Evolutionary conservation across 140 eudicot genomes (phyloP).

Genomic region (Cichorium intybus): DNA sequence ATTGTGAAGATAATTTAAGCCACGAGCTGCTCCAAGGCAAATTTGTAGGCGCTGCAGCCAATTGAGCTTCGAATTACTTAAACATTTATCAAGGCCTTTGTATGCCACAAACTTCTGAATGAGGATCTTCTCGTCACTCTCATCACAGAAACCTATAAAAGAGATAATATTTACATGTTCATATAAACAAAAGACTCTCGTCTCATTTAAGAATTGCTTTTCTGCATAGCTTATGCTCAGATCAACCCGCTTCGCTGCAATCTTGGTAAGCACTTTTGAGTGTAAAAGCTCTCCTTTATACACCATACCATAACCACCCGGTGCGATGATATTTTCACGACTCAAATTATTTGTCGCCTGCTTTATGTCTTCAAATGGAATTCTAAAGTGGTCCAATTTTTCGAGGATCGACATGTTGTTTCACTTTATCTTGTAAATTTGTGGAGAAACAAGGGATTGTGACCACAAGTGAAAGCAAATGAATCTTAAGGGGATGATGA

Average conservation of each 20-base stretch:
- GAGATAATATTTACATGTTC: constrained; percentile 16
- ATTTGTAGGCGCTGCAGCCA: constrained; percentile 23
- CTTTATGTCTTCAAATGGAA: constrained; percentile 1
- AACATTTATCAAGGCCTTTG: constrained; percentile 12
- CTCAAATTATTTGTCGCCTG: constrained; percentile 13
- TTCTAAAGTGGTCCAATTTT: constrained; percentile 13
- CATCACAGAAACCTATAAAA: constrained; percentile 27
- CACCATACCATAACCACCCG: constrained; percentile 18
- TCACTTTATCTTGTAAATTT: background rate
- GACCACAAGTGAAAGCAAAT: too few relatives aligned
- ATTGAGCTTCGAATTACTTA: constrained; percentile 7
- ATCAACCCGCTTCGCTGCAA: constrained; percentile 10
- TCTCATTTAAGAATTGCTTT: constrained; percentile 4
- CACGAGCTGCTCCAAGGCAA: constrained; percentile 24
- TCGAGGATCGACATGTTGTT: constrained; percentile 1
- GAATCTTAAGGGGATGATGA: too few relatives aligned
- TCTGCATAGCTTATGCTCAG: background rate
- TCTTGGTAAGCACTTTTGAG: background rate
- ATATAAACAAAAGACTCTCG: background rate
- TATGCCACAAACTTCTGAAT: constrained; percentile 3
- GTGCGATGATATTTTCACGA: background rate
- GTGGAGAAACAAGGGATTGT: background rate
- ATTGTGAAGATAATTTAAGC: constrained; percentile 21
- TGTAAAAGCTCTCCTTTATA: constrained; percentile 10
- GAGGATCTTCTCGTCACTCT: constrained; percentile 2